Conservation (phyloP, 805 yeast genomes). For the Monosporozyma solicola region DNA sequence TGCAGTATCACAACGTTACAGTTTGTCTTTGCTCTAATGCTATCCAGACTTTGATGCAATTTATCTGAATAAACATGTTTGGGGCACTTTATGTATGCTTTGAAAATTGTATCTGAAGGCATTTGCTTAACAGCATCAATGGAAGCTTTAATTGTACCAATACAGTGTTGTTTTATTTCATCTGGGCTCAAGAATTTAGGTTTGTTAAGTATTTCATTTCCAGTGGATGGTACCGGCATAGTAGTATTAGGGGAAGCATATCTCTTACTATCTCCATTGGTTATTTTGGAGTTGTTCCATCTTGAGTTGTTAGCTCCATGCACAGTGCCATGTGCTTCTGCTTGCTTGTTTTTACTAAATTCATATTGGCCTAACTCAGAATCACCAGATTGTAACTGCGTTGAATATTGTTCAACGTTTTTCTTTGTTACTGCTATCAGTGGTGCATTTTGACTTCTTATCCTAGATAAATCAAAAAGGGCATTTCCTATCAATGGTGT, state of each 20-base stretch:
- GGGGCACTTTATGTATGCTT: slow-evolving; percentile 27
- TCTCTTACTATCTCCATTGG: not conserved
- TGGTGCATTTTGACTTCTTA: slow-evolving; percentile 11
- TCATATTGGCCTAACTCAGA: not conserved
- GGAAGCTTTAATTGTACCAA: slow-evolving; percentile 22
- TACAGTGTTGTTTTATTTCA: slow-evolving; percentile 25
- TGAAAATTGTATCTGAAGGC: slow-evolving; percentile 27
- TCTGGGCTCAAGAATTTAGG: slow-evolving; percentile 20
- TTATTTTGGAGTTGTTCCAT: not conserved
- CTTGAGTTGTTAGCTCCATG: not conserved
- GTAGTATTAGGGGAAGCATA: not conserved
- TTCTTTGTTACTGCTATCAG: slow-evolving; percentile 11
- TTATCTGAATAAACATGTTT: slow-evolving; percentile 23
- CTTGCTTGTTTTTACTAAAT: slow-evolving; percentile 2
- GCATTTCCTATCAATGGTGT: slow-evolving; percentile 10
- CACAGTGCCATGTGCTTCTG: not conserved
- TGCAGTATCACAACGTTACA: slow-evolving; percentile 29
- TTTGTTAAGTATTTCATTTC: not conserved
- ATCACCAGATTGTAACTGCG: not conserved
- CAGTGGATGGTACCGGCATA: not conserved
- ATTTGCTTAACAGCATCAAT: slow-evolving; percentile 19
- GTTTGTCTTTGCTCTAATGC: slow-evolving; percentile 25
- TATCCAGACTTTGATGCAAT: slow-evolving; percentile 22
- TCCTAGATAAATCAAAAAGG: slow-evolving; percentile 12
- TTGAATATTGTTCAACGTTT: not conserved